These are phyloP conservation scores for Stentor roeselii DNA, from an alignment of 73 alveolate genomes.

Conservation along the genomic window DNA sequence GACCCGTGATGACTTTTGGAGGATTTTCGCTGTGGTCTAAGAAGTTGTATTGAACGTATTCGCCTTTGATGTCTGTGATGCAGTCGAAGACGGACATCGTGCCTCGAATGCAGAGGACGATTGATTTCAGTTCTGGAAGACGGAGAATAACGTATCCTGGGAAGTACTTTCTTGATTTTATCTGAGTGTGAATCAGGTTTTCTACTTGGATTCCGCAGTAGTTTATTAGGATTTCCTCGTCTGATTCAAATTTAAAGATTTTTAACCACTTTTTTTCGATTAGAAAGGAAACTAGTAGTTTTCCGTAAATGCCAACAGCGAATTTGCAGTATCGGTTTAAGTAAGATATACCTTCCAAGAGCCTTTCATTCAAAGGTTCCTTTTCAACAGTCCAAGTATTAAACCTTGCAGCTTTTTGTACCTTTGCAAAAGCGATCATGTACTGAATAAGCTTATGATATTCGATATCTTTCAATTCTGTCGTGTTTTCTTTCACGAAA, in stretches of 20 bases:
- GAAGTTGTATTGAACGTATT: not conserved
- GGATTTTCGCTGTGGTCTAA: too few species aligned
- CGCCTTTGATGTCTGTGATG: conserved; percentile 21
- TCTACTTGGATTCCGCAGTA: not conserved
- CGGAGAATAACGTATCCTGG: not conserved
- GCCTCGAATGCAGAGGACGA: not conserved
- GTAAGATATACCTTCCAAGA: not conserved
- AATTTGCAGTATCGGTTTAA: not conserved
- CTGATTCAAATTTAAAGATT: not conserved
- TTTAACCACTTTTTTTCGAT: not conserved
- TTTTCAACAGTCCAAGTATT: not conserved
- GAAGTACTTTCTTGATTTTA: not conserved
- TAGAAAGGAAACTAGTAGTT: not conserved
- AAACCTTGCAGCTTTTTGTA: conserved; percentile 7
- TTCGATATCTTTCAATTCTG: not conserved
- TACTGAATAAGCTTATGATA: not conserved
- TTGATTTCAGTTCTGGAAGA: not conserved
- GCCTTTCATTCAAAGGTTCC: not conserved
- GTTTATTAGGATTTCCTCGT: not conserved
- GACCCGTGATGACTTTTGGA: not conserved
- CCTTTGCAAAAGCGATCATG: not conserved
- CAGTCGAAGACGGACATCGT: conserved; percentile 26
- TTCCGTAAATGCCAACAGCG: conserved; percentile 18
- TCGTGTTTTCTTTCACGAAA: not conserved
- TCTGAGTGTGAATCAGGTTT: not conserved